Percentiles rank a stretch among this genome's conserved stretches.
Evolutionary conservation across 2,329 filamentous ascomycete genomes (phyloP).

Genomic region (Zasmidium angulare): DNA sequence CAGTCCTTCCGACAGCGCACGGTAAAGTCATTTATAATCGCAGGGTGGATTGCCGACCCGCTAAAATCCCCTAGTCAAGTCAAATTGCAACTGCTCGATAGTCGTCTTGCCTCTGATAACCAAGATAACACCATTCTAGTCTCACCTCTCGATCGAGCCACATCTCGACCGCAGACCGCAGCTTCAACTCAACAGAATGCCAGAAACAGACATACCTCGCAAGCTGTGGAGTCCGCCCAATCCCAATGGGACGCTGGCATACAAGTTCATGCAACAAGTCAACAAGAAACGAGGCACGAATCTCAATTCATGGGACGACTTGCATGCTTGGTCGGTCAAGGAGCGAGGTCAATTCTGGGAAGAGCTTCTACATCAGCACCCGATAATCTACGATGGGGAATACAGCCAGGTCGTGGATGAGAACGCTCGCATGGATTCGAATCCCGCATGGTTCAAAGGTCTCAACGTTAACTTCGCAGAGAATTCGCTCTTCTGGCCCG

Average conservation of each 20-base stretch:
- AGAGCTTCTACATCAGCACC: conserved; percentile 60
- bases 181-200: conserved; percentile 15
- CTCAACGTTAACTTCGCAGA: conserved; percentile 75
- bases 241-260: conserved; percentile 58
- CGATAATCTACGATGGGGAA: conserved; percentile 63
- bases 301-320: conserved; percentile 66
- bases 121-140: no score
- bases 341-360: conserved; percentile 65
- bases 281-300: conserved; percentile 59
- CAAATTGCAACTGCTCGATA: no score
- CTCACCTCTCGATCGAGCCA: no score
- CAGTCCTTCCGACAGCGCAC: no score
- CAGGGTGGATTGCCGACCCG: no score
- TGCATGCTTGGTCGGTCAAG: conserved; percentile 68
- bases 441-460: conserved; percentile 77
- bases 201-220: conserved; percentile 33
- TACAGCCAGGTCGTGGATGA: conserved; percentile 63
- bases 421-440: conserved; percentile 63
- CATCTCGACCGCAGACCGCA: no score
- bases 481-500: conserved; percentile 67
- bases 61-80: no score
- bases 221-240: conserved; percentile 48
- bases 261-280: conserved; percentile 63
- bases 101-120: no score
- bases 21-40: no score